Percentiles rank a stretch among this genome's conserved stretches.
Conservation (phyloP, 768 basidiomycete genomes). For the Xanthoconium stramineum region DNA sequence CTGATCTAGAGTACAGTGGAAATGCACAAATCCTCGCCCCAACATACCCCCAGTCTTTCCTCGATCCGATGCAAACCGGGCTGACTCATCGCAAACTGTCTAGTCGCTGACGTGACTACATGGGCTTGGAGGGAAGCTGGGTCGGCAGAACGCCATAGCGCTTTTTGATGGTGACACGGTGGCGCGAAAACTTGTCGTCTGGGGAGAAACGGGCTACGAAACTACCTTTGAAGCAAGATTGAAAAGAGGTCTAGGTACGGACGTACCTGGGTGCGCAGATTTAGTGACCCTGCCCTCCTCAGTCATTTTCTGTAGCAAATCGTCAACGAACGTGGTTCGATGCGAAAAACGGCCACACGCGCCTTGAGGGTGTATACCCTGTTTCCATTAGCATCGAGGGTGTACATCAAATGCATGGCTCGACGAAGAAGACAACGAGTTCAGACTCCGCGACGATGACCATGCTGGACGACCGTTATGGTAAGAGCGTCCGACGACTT, state of each 20-base stretch:
- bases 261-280: conserved; percentile 93
- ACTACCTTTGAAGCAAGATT: neutral
- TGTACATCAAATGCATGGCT: conserved; percentile 98
- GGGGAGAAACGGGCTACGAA: conserved; percentile 92
- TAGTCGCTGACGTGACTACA: conserved; percentile 45
- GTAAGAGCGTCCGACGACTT: too few relatives aligned
- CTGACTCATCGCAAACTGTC: too few relatives aligned
- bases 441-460: conserved; percentile 16
- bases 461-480: neutral
- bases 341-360: conserved; percentile 11
- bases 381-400: conserved; percentile 68
- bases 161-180: conserved; percentile 96
- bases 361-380: conserved; percentile 94
- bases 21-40: too few relatives aligned
- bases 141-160: conserved; percentile 86
- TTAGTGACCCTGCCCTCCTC: conserved; percentile 81
- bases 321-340: conserved; percentile 1
- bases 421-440: conserved; percentile 2
- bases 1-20: too few relatives aligned
- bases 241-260: neutral
- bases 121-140: conserved; percentile 83
- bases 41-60: too few relatives aligned
- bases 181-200: conserved; percentile 98
- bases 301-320: conserved; percentile 69
- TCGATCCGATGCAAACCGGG: too few relatives aligned